These are phyloP conservation scores for Eudorina sp. DNA, from an alignment of 139 green algal species.

Conservation along the genomic window DNA sequence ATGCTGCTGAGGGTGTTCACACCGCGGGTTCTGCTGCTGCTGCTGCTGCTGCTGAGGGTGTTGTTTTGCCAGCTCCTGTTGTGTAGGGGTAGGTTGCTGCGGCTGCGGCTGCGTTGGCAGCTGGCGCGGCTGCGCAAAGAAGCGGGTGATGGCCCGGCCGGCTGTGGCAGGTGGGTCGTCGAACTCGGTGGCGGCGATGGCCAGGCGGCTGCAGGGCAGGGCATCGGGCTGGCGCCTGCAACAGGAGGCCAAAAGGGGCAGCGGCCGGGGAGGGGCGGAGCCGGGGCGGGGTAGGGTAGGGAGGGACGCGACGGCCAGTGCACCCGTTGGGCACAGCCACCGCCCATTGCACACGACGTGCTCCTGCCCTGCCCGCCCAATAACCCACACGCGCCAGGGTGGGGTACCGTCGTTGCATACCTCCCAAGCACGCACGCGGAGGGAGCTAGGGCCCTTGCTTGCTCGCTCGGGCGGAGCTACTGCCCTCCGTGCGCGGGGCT, in stretches of 20 bases:
- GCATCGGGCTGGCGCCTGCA: slow-evolving; percentile 59
- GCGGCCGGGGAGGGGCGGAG: neutral
- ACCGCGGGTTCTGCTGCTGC: neutral
- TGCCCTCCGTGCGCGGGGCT: too few relatives aligned
- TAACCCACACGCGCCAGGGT: too few relatives aligned
- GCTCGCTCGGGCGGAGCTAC: too few relatives aligned
- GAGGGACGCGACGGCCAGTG: too few relatives aligned
- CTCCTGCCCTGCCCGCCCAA: too few relatives aligned
- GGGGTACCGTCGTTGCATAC: too few relatives aligned
- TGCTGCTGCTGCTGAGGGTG: slow-evolving; percentile 24
- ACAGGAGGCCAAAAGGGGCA: neutral
- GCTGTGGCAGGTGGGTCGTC: slow-evolving; percentile 11
- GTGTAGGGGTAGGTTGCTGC: neutral
- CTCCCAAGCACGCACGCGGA: too few relatives aligned
- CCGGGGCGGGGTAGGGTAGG: neutral
- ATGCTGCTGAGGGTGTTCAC: neutral
- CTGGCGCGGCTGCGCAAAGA: slow-evolving; percentile 42
- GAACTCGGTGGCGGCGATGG: slow-evolving; percentile 76
- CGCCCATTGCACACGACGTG: too few relatives aligned
- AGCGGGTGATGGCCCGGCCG: slow-evolving; percentile 41
- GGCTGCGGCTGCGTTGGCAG: neutral
- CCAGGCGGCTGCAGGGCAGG: slow-evolving; percentile 77
- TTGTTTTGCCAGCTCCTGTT: slow-evolving; percentile 4
- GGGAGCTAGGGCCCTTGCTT: too few relatives aligned
- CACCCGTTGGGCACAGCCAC: too few relatives aligned